Evolutionary conservation across 1,284 basidiomycete genomes (phyloP).

Genomic region (Xerocomus cyaneibrunnescens): DNA sequence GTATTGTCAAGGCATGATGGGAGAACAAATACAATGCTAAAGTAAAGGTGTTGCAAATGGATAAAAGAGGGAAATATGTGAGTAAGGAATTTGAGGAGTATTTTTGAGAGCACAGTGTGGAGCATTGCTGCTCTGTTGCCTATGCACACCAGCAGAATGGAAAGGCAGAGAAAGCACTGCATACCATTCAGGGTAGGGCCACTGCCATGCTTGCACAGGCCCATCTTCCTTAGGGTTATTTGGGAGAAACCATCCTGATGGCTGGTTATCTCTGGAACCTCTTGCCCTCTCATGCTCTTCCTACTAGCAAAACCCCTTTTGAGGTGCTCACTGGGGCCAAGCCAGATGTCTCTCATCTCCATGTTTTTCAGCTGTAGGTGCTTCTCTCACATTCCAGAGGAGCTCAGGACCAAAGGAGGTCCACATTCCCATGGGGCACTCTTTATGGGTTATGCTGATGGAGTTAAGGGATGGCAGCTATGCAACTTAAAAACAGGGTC

Average conservation of each 20-base stretch:
- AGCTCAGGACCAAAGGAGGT: neutral
- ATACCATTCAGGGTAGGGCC: neutral
- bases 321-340: neutral
- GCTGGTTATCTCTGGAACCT: constrained; percentile 1
- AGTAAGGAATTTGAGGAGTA: neutral
- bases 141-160: constrained; percentile 7
- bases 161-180: neutral
- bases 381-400: neutral
- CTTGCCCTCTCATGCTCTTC: neutral
- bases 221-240: neutral
- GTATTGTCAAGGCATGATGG: neutral
- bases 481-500: fast-evolving
- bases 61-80: neutral
- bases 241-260: neutral
- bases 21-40: neutral
- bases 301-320: neutral
- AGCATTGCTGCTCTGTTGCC: neutral
- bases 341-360: neutral
- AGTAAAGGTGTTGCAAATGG: neutral
- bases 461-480: neutral
- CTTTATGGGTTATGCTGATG: neutral
- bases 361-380: neutral
- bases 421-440: neutral
- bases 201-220: neutral
- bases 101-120: neutral